Percentiles rank a stretch among this genome's conserved stretches.
Conservation (phyloP, 192 early-diverging fungal species). For the Coemansia sp. region DNA sequence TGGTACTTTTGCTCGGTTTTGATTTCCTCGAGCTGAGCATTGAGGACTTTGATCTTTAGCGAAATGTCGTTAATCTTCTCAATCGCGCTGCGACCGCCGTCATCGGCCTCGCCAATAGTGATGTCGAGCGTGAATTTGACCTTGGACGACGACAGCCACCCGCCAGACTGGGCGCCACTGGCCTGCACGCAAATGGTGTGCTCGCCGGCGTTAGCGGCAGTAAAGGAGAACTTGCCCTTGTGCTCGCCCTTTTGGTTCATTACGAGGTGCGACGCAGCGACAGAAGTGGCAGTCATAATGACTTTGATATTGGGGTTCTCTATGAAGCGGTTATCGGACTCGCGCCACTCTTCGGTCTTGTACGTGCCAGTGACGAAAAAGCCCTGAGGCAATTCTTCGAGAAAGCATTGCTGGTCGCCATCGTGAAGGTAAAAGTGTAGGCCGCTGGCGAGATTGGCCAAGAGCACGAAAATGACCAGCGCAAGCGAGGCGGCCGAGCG, state of each 20-base stretch:
- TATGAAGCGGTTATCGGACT: slow-evolving; percentile 57
- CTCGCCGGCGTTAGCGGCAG: slow-evolving; percentile 82
- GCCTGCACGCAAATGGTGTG: slow-evolving; percentile 87
- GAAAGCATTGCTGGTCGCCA: slow-evolving; percentile 84
- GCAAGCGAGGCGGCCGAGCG: slow-evolving; percentile 26
- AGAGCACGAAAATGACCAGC: slow-evolving; percentile 15
- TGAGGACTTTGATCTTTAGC: slow-evolving; percentile 76
- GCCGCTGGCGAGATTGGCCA: slow-evolving; percentile 43
- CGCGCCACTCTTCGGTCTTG: slow-evolving; percentile 80
- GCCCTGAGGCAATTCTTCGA: slow-evolving; percentile 90
- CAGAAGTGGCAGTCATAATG: slow-evolving; percentile 73
- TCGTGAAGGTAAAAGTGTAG: slow-evolving; percentile 94
- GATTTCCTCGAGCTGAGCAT: slow-evolving; percentile 76
- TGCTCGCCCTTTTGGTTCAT: slow-evolving; percentile 73
- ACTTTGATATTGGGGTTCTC: slow-evolving; percentile 64
- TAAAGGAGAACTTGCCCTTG: slow-evolving; percentile 87
- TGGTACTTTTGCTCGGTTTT: slow-evolving; percentile 87
- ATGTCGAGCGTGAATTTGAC: slow-evolving; percentile 61
- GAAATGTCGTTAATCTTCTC: slow-evolving; percentile 64
- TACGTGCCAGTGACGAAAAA: slow-evolving; percentile 83
- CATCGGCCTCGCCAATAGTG: slow-evolving; percentile 64
- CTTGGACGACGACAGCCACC: slow-evolving; percentile 67
- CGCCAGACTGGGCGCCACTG: slow-evolving; percentile 51
- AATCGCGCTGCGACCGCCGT: slow-evolving; percentile 48
- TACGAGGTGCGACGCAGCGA: slow-evolving; percentile 49